These are phyloP conservation scores for Cercospora brassicicola DNA, from an alignment of 2,329 filamentous ascomycete genomes.

Conservation along the genomic window DNA sequence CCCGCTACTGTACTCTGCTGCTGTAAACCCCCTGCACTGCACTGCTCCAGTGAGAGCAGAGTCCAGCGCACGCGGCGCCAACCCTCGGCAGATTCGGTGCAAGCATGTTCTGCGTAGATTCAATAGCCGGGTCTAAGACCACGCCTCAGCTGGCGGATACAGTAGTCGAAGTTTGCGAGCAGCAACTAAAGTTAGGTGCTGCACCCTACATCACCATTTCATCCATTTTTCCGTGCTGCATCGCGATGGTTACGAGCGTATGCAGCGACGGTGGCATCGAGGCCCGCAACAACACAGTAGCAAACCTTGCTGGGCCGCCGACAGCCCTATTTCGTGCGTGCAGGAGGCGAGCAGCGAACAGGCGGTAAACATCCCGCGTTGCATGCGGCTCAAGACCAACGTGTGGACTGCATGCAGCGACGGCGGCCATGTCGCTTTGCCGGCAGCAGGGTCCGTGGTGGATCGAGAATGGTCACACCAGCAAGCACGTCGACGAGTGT, in stretches of 20 bases:
- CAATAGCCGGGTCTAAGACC: not conserved
- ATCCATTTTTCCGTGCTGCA: not conserved
- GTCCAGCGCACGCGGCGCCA: not conserved
- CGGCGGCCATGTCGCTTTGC: slow-evolving; percentile 4
- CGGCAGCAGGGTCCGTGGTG: slow-evolving; percentile 8
- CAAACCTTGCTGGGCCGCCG: not conserved
- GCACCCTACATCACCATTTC: not conserved
- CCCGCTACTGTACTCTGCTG: not conserved
- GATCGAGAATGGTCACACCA: not conserved
- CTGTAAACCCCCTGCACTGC: not conserved
- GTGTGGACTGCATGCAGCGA: slow-evolving; percentile 6
- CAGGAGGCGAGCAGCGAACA: not conserved
- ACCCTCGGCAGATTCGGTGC: slow-evolving; percentile 1
- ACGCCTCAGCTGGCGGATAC: not conserved
- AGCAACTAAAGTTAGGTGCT: not conserved
- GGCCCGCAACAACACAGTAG: not conserved
- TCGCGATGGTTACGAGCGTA: not conserved
- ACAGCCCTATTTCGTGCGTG: slow-evolving; percentile 1
- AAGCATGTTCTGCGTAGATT: not conserved
- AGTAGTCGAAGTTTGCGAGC: not conserved
- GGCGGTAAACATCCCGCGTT: not conserved
- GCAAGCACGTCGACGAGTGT: not conserved
- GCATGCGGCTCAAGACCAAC: not conserved
- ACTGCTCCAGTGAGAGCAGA: not conserved
- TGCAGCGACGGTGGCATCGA: not conserved